Percentiles rank a stretch among this genome's conserved stretches.
These are phyloP conservation scores for Acidiella bohemica DNA, from an alignment of 495 filamentous ascomycete species.

Conservation along the genomic window DNA sequence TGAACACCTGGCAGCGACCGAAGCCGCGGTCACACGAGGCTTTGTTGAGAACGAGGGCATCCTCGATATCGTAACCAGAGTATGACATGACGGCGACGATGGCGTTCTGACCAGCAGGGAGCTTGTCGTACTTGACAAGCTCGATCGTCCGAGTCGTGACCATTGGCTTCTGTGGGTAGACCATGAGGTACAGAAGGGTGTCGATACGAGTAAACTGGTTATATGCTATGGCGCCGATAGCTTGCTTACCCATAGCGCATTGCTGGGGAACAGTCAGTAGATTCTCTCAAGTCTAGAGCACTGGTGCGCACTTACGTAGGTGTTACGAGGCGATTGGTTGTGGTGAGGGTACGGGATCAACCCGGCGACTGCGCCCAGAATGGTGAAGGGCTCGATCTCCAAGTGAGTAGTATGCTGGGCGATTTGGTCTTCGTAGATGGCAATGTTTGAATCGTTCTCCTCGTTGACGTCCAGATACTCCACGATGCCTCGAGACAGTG, in stretches of 20 bases:
- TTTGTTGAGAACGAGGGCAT: slow-evolving; percentile 93
- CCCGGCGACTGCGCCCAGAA: slow-evolving; percentile 92
- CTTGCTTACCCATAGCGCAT: slow-evolving; percentile 99
- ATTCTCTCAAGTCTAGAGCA: no score
- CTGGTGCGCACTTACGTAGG: no score
- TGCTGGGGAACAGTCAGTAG: slow-evolving; percentile 36
- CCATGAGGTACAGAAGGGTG: slow-evolving; percentile 86
- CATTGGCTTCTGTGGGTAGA: slow-evolving; percentile 96
- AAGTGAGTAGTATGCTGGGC: slow-evolving; percentile 72
- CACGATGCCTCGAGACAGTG: slow-evolving; percentile 72
- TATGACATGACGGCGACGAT: slow-evolving; percentile 98
- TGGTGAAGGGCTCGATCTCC: slow-evolving; percentile 95
- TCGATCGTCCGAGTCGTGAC: slow-evolving; percentile 95
- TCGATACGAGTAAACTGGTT: slow-evolving; percentile 96
- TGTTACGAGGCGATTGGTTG: slow-evolving; percentile 97
- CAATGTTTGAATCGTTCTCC: slow-evolving; percentile 89
- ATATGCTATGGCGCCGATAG: slow-evolving; percentile 91
- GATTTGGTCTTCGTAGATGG: slow-evolving; percentile 74
- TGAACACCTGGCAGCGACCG: slow-evolving; percentile 90
- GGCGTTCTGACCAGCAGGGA: slow-evolving; percentile 92
- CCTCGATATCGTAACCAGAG: slow-evolving; percentile 98
- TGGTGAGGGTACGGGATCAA: slow-evolving; percentile 97
- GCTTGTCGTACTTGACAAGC: slow-evolving; percentile 90
- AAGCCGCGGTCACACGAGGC: slow-evolving; percentile 88
- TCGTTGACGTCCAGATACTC: slow-evolving; percentile 98